Evolutionary conservation across 2,329 filamentous ascomycete species (phyloP).

Genomic region (Calonectria montana): DNA sequence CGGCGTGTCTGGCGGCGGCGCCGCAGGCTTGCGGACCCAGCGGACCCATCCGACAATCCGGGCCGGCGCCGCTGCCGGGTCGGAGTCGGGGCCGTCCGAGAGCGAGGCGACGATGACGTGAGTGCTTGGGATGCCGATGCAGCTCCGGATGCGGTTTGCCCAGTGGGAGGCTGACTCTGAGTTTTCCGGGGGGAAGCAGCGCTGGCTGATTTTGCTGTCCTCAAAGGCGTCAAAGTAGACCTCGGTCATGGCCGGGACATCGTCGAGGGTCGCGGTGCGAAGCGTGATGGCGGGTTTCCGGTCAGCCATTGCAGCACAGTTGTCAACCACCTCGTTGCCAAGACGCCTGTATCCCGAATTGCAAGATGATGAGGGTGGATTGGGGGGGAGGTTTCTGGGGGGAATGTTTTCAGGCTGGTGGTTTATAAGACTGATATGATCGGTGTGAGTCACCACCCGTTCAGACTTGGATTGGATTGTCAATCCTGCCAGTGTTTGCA

Average conservation of each 20-base stretch:
- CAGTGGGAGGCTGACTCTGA: constrained; percentile 37
- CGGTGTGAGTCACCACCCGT: not conserved
- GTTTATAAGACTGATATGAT: too few relatives aligned
- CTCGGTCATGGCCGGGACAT: constrained; percentile 45
- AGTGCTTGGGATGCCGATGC: constrained; percentile 43
- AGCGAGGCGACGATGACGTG: constrained; percentile 45
- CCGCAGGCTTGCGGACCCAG: constrained; percentile 47
- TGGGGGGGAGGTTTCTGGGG: too few relatives aligned
- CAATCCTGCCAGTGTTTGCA: too few relatives aligned
- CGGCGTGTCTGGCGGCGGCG: constrained; percentile 24
- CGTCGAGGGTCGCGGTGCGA: constrained; percentile 51
- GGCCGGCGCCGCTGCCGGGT: not conserved
- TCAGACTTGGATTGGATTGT: not conserved
- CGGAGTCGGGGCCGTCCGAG: not conserved
- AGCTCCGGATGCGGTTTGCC: constrained; percentile 34
- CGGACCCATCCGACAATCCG: constrained; percentile 47
- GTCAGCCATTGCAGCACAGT: constrained; percentile 24
- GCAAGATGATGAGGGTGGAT: too few relatives aligned
- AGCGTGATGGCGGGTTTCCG: constrained; percentile 32
- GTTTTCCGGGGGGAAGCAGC: constrained; percentile 42
- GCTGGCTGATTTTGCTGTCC: constrained; percentile 44
- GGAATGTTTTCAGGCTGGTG: not conserved
- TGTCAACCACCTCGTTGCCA: too few relatives aligned
- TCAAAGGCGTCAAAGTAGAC: constrained; percentile 48
- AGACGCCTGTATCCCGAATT: too few relatives aligned